Base-by-base conservation (phyloP, 1,284 basidiomycete species). In the Termitomyces sp. region DNA sequence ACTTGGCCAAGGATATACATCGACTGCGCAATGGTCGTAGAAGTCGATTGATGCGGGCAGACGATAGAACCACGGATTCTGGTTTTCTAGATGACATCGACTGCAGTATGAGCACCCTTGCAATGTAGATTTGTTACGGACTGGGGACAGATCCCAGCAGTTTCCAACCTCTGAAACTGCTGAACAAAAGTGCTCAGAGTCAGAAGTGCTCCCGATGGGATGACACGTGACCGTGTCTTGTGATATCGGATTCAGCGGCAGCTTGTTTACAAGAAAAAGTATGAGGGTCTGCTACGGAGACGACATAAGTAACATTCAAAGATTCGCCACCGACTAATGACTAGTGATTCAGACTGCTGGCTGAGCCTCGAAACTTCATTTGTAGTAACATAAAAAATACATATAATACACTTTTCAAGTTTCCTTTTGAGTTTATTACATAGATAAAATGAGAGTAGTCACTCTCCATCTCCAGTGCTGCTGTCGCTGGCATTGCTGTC, bases 401-500 rank as follows among this genome's bases (percentile, higher is more conserved):
- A 46, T 46, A 16, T 14, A 5, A 26, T 41, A 34, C 21, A 46
- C 13, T 26, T 16, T 16, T n/a, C n/a, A 26, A 24, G 3, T 21
- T n/a, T 35, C 28, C 24, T 13, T 14, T 24, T 26, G 5, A 5
- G 21, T 24, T 24, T 3, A 5, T 24, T 5, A 24, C n/a, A n/a
- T n/a, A n/a, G n/a, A n/a, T n/a, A n/a, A n/a, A n/a, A n/a, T n/a
- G n/a, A n/a, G n/a, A 24, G 21, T 13, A 38, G 37, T 34, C 26
- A 49, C 11, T 53, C 45, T 47, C 33, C 54, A 5, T 57, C 46
- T 28, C 49, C 55, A 33, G 49, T 49, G 56, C 88, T 86, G 55
- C 77, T 84, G 62, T 89, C 87, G 57, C 87, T 90, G 16, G 86
- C 76, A 61, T 84, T 85, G 62, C 86, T 89, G 61, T 93, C 91